Conservation (phyloP, 192 early-diverging fungal genomes). For the Rhizoclosmatium globosum region DNA sequence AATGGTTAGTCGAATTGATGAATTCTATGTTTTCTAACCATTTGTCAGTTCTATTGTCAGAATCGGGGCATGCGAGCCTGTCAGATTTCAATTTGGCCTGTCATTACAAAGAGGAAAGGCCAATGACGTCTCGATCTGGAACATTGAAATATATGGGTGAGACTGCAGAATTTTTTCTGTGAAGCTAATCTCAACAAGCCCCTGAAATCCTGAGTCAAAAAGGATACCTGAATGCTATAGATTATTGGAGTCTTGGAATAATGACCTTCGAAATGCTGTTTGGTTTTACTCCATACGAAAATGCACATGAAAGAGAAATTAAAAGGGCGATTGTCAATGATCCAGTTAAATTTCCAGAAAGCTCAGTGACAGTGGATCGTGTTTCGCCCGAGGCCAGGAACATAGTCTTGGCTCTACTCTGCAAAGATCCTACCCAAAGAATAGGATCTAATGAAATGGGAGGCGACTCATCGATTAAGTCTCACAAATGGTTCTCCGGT, state of each 20-base stretch:
- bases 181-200: conserved; percentile 18
- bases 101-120: conserved; percentile 69
- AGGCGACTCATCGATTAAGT: conserved; percentile 71
- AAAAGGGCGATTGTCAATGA: conserved; percentile 22
- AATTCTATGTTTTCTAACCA: not conserved
- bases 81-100: conserved; percentile 98
- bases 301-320: conserved; percentile 9
- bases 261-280: conserved; percentile 91
- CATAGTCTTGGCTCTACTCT: conserved; percentile 60
- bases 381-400: conserved; percentile 29
- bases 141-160: conserved; percentile 90
- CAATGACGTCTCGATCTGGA: conserved; percentile 85
- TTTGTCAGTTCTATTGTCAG: conserved; percentile 71
- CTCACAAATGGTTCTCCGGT: conserved; percentile 80
- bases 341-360: not conserved
- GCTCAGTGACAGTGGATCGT: not conserved
- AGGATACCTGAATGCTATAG: conserved; percentile 85
- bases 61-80: conserved; percentile 86
- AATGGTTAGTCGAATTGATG: conserved; percentile 57
- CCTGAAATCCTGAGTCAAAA: conserved; percentile 51
- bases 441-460: conserved; percentile 78
- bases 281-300: conserved; percentile 47
- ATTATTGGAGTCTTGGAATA: conserved; percentile 98
- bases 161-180: not conserved
- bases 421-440: conserved; percentile 74